Conservation (phyloP, 495 filamentous ascomycete species). For the Corynascus novoguineensis region DNA sequence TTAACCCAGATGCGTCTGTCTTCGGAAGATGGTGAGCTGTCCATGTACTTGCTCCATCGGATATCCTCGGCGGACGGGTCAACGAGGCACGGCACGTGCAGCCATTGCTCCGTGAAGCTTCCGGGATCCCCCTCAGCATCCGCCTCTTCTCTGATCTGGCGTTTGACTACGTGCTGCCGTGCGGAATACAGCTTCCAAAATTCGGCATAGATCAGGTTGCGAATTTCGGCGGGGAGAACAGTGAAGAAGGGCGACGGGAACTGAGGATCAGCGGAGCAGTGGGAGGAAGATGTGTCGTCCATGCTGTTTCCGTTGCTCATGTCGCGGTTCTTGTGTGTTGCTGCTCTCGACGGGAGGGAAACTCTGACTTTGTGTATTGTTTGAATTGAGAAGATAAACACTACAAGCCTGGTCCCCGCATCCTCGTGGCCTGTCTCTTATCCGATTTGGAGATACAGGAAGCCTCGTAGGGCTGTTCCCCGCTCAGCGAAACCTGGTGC, state of each 20-base stretch:
- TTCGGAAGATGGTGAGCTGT: background rate
- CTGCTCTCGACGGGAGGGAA: background rate
- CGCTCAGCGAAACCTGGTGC: background rate
- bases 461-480: background rate
- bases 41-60: slow-evolving; percentile 10
- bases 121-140: background rate
- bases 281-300: background rate
- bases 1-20: slow-evolving; percentile 11
- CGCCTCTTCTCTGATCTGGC: background rate
- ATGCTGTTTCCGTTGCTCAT: background rate
- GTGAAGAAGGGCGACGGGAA: slow-evolving; percentile 23
- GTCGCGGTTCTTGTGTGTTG: background rate
- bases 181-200: slow-evolving; percentile 9
- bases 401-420: background rate
- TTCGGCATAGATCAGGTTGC: slow-evolving; percentile 26
- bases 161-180: slow-evolving; percentile 4
- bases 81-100: slow-evolving; percentile 16
- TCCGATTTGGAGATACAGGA: background rate
- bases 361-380: background rate
- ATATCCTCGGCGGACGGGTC: slow-evolving; percentile 9
- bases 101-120: background rate
- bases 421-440: background rate
- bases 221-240: slow-evolving; percentile 26
- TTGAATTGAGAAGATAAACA: background rate
- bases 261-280: slow-evolving; percentile 14